Evolutionary conservation across 73 alveolate genomes (phyloP).

Genomic region (Paramecium octaurelia): DNA sequence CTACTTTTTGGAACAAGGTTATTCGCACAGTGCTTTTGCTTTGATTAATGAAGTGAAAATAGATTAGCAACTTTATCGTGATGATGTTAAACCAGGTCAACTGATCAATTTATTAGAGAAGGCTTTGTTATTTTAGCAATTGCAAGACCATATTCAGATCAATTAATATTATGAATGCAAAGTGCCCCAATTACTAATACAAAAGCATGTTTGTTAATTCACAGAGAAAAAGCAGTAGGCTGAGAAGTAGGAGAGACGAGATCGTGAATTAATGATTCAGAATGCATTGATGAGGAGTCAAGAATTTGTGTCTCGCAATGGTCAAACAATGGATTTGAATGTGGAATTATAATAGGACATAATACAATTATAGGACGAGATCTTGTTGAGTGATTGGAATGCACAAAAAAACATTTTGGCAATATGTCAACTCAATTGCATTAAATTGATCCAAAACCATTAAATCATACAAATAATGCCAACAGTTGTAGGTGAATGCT

Average conservation of each 20-base stretch:
- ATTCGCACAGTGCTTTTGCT: neutral
- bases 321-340: slow-evolving; percentile 1
- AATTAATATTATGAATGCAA: slow-evolving; percentile 41
- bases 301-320: slow-evolving; percentile 16
- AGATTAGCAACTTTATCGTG: neutral
- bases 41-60: neutral
- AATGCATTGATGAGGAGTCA: slow-evolving; percentile 24
- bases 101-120: neutral
- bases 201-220: slow-evolving; percentile 37
- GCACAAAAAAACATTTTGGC: neutral
- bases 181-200: neutral
- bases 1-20: slow-evolving; percentile 24
- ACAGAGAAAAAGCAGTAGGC: neutral
- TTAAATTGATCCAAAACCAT: neutral
- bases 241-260: slow-evolving; percentile 12
- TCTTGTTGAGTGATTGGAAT: neutral
- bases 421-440: slow-evolving; percentile 1
- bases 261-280: slow-evolving; percentile 1
- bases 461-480: slow-evolving; percentile 1
- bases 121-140: slow-evolving; percentile 5
- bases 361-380: neutral
- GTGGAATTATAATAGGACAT: neutral
- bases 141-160: slow-evolving; percentile 41
- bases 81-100: slow-evolving; percentile 34
- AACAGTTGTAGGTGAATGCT: neutral